Percentiles rank a stretch among this genome's conserved stretches.
Conservation (phyloP, 495 filamentous ascomycete genomes). For the Aspergillus mulundensis region DNA sequence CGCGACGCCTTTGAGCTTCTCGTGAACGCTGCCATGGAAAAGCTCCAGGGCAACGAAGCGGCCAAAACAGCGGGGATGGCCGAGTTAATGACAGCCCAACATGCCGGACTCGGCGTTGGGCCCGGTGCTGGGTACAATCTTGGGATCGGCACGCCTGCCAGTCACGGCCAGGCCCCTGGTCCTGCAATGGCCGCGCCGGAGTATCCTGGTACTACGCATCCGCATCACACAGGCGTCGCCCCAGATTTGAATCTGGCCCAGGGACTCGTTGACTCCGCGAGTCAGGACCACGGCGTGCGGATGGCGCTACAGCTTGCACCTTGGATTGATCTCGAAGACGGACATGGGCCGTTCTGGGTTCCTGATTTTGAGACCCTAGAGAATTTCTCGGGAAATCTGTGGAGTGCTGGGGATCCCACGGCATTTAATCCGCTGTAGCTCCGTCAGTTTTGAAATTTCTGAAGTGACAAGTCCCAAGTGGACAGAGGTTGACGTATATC, state of each 20-base stretch:
- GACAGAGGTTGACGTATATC: neutral
- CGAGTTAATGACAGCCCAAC: conserved; percentile 41
- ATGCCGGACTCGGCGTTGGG: conserved; percentile 12
- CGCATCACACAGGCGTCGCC: neutral
- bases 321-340: conserved; percentile 43
- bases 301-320: conserved; percentile 46
- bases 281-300: conserved; percentile 34
- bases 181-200: neutral
- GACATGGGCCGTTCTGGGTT: conserved; percentile 42
- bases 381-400: conserved; percentile 35
- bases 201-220: neutral
- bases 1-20: conserved; percentile 52
- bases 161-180: neutral
- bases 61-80: conserved; percentile 39
- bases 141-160: neutral
- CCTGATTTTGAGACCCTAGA: conserved; percentile 46
- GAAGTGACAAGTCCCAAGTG: neutral
- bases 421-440: conserved; percentile 34
- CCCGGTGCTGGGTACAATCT: neutral
- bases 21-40: conserved; percentile 53
- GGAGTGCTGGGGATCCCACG: conserved; percentile 30
- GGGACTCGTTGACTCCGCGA: conserved; percentile 8
- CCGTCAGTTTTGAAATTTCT: neutral
- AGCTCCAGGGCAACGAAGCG: conserved; percentile 39
- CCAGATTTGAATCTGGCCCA: neutral